These are phyloP conservation scores for Erodium texanum DNA, from an alignment of 441 rosid genomes.

Conservation along the genomic window DNA sequence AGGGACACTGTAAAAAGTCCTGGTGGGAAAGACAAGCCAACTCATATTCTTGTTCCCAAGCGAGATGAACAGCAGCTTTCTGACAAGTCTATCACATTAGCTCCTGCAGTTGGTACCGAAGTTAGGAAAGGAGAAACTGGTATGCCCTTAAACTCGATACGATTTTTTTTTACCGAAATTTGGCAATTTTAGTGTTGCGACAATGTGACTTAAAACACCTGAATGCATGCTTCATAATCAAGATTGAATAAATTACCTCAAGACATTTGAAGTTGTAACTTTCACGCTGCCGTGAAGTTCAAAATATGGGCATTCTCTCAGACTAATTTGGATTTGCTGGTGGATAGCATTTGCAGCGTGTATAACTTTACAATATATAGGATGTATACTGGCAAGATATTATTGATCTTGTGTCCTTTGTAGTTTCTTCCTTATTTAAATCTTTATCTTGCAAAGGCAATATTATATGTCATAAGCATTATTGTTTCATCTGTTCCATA, in stretches of 20 bases:
- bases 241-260: not conserved
- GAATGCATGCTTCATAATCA: not conserved
- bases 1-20: slow-evolving; percentile 39
- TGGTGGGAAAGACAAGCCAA: slow-evolving; percentile 44
- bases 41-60: slow-evolving; percentile 33
- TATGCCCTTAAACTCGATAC: slow-evolving; percentile 15
- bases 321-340: not conserved
- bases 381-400: not conserved
- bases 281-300: not conserved
- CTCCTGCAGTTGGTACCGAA: slow-evolving; percentile 35
- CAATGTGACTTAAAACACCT: not conserved
- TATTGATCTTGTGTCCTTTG: not conserved
- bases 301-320: not conserved
- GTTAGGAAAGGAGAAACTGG: slow-evolving; percentile 40
- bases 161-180: not conserved
- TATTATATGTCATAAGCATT: not conserved
- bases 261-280: not conserved
- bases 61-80: slow-evolving; percentile 39
- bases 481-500: not conserved
- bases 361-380: not conserved
- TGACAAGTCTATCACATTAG: slow-evolving; percentile 29
- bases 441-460: no score
- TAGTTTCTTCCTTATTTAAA: not conserved
- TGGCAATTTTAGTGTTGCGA: not conserved
- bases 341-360: not conserved